Conservation (phyloP, 805 yeast genomes). For the Lachancea meyersii region DNA sequence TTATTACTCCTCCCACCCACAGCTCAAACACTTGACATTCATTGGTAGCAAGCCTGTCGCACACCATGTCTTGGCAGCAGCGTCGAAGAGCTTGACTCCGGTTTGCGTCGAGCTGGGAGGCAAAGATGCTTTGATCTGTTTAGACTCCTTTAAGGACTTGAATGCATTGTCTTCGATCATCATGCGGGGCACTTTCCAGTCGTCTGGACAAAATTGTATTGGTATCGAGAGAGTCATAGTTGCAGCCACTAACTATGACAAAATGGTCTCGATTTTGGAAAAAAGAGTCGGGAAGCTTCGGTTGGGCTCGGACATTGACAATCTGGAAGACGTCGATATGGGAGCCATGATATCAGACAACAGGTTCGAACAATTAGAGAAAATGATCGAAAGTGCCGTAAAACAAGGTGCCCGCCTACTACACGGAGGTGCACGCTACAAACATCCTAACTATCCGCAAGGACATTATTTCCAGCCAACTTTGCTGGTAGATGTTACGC, state of each 20-base stretch:
- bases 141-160: conserved; percentile 67
- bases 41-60: conserved; percentile 97
- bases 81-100: conserved; percentile 83
- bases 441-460: conserved; percentile 89
- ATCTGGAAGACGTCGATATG: conserved; percentile 84
- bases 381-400: conserved; percentile 67
- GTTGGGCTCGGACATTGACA: conserved; percentile 88
- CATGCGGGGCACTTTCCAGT: conserved; percentile 93
- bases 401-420: conserved; percentile 71
- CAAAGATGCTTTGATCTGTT: conserved; percentile 81
- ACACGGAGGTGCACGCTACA: conserved; percentile 72
- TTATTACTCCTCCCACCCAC: conserved; percentile 75
- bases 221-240: conserved; percentile 94
- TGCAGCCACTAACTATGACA: conserved; percentile 59
- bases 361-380: conserved; percentile 63
- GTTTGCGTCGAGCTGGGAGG: conserved; percentile 97
- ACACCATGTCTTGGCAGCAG: conserved; percentile 75
- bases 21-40: conserved; percentile 81
- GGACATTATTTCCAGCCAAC: conserved; percentile 95
- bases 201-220: conserved; percentile 96
- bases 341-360: conserved; percentile 89
- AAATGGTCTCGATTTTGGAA: conserved; percentile 49
- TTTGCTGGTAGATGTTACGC: conserved; percentile 71
- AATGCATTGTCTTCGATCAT: conserved; percentile 65
- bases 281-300: conserved; percentile 57